Percentiles rank a stretch among this genome's conserved stretches.
These are phyloP conservation scores for Colletotrichum tofieldiae DNA, from an alignment of 2,329 filamentous ascomycete species.

Conservation along the genomic window DNA sequence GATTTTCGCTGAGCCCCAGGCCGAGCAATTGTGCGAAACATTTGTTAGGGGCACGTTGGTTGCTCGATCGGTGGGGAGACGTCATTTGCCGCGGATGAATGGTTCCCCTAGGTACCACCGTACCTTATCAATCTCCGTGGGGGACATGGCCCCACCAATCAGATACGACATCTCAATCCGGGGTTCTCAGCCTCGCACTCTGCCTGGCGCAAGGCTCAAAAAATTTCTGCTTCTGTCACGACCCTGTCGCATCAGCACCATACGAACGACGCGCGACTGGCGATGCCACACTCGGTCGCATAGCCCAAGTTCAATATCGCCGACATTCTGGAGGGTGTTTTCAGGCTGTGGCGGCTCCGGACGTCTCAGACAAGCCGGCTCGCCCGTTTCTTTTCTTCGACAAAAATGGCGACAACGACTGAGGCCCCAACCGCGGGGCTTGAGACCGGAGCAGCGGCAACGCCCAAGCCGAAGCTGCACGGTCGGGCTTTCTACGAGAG, in stretches of 20 bases:
- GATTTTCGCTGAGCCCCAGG: conserved; percentile 1
- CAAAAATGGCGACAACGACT: conserved; percentile 50
- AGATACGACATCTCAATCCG: not conserved
- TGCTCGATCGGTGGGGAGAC: conserved; percentile 20
- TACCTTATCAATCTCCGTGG: conserved; percentile 8
- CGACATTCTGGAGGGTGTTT: conserved; percentile 40
- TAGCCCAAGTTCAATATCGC: not conserved
- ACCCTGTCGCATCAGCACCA: not conserved
- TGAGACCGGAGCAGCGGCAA: conserved; percentile 25
- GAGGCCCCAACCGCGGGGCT: conserved; percentile 46
- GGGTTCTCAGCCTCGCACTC: conserved; percentile 34
- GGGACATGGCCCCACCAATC: conserved; percentile 34
- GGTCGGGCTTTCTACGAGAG: conserved; percentile 95
- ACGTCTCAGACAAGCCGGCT: conserved; percentile 37
- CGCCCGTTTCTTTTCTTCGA: conserved; percentile 33
- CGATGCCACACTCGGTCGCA: conserved; percentile 8
- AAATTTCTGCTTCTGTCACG: conserved; percentile 18
- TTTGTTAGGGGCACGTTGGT: not conserved
- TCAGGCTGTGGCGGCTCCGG: conserved; percentile 35
- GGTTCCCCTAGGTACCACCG: too few relatives aligned
- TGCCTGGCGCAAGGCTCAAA: conserved; percentile 25
- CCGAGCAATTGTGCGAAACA: not conserved
- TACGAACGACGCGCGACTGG: not conserved
- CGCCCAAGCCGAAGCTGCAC: conserved; percentile 72
- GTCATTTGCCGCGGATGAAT: conserved; percentile 22